Evolutionary conservation across 2,329 filamentous ascomycete genomes (phyloP), one percentile per base, ranked within the genome.

Genomic region (Cordyceps fumosorosea): DNA sequence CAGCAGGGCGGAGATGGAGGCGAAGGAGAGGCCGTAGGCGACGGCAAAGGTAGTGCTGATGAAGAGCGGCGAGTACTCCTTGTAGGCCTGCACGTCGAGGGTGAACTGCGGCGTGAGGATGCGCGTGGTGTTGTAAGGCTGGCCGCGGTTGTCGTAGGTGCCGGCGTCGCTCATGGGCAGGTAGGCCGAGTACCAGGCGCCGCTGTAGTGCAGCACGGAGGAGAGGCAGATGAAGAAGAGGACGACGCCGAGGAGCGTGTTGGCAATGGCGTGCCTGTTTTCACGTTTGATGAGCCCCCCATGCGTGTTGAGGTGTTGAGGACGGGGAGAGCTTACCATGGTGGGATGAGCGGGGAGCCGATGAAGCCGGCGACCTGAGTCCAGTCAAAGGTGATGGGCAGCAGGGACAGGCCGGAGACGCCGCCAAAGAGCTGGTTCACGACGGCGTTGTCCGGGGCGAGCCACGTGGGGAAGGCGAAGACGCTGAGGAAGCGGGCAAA

Each of bases 341-440:
- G 88, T 3, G 87, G 83, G 56, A 90, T 87, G 44, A 91, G 74
- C 22, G 88, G 88, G 11, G 85, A 89, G 34, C 84, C 83, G 57
- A 89, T 78, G 64, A 84, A 91, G 53, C 87, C 89, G 3, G 86
- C 81, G 58, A 90, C 81, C 67, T 90, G 86, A 5, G 86, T 88
- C 88, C 89, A 91, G 76, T 91, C 89, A 69, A 91, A 90, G 0
- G 88, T 90, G 37, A 91, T 84, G 1, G 89, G 88, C 7, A 91
- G 74, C 32, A 91, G 69, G 0, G 85, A 89, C 3, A 91, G 65
- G 0, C 89, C 89, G 0, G 85, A 88, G 55, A 78, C 80, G 1
- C 86, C 87, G 2, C 89, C 89, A 66, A 91, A 91, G 1, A 91
- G 69, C 70, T 91, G 88, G 66, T 91, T 92, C 45, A 91, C 73